A percentile compares a stretch with the other conserved stretches of the same genome.
These are phyloP conservation scores for Blyttiomyces sp. DNA, from an alignment of 371 early-diverging fungal species.

Conservation along the genomic window DNA sequence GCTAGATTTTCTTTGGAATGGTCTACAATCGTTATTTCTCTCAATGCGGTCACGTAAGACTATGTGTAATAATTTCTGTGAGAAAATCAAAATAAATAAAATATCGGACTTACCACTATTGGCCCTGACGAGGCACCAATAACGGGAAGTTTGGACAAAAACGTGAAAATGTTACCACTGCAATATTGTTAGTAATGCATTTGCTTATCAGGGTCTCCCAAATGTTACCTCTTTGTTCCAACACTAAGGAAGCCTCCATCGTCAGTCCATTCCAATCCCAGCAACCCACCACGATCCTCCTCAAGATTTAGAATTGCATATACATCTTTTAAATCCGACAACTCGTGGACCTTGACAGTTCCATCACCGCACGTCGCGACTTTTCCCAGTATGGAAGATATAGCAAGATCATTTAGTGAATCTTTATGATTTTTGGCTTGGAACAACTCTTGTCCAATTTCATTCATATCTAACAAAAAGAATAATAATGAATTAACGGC, in stretches of 20 bases:
- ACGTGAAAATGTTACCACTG: slow-evolving; percentile 39
- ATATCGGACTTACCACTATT: no score
- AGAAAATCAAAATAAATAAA: background rate
- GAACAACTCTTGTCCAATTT: slow-evolving; percentile 46
- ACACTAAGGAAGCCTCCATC: slow-evolving; percentile 48
- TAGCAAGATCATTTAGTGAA: slow-evolving; percentile 24
- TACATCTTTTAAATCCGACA: slow-evolving; percentile 44
- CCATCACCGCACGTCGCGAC: slow-evolving; percentile 45
- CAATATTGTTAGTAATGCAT: no score
- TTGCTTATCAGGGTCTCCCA: no score
- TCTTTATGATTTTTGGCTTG: slow-evolving; percentile 38
- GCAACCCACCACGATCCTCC: slow-evolving; percentile 35
- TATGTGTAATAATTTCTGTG: no score
- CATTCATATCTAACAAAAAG: slow-evolving; percentile 20
- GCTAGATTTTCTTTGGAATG: slow-evolving; percentile 22
- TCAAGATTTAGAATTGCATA: slow-evolving; percentile 41
- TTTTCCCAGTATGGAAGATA: slow-evolving; percentile 33
- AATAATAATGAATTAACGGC: background rate
- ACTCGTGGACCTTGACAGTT: slow-evolving; percentile 42
- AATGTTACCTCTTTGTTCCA: slow-evolving; percentile 36
- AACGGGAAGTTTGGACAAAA: slow-evolving; percentile 34
- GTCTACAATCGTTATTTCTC: slow-evolving; percentile 34
- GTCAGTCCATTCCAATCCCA: slow-evolving; percentile 38
- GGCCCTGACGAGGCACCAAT: slow-evolving; percentile 24
- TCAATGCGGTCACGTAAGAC: slow-evolving; percentile 31